These are phyloP conservation scores for Alloteropsis semialata DNA, from an alignment of 176 grass and related monocot genomes.

Conservation along the genomic window DNA sequence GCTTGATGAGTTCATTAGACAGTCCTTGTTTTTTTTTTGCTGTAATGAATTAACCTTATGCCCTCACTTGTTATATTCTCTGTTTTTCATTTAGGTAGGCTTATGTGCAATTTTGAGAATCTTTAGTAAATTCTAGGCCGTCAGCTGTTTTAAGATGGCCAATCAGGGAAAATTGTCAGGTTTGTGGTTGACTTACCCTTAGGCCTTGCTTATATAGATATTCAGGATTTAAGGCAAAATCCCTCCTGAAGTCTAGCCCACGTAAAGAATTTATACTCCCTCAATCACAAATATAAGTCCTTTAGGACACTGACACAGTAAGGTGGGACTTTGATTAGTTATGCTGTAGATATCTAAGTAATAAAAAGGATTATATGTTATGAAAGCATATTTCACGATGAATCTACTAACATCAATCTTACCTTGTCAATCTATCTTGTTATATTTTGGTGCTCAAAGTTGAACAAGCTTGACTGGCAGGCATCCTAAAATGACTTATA, in stretches of 20 bases:
- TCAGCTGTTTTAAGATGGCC: background rate
- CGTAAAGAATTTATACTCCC: background rate
- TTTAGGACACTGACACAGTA: background rate
- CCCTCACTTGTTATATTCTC: background rate
- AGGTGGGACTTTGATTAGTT: background rate
- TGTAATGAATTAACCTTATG: background rate
- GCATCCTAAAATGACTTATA: background rate
- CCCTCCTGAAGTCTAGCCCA: background rate
- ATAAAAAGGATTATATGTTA: background rate
- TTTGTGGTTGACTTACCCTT: background rate
- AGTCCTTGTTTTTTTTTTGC: slow-evolving; percentile 10
- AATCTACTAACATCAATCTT: background rate
- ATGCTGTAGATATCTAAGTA: background rate
- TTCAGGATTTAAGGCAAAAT: background rate
- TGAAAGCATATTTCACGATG: background rate
- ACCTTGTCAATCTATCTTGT: background rate
- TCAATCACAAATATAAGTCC: background rate
- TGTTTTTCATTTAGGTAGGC: background rate
- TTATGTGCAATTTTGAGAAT: background rate
- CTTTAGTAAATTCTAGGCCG: background rate
- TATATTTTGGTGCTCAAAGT: background rate
- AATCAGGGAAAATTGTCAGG: background rate
- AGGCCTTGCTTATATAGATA: background rate
- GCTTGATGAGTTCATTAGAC: background rate
- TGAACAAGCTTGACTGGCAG: background rate